Conservation (phyloP, 1,284 basidiomycete species). For the Taiwanofungus camphoratus region DNA sequence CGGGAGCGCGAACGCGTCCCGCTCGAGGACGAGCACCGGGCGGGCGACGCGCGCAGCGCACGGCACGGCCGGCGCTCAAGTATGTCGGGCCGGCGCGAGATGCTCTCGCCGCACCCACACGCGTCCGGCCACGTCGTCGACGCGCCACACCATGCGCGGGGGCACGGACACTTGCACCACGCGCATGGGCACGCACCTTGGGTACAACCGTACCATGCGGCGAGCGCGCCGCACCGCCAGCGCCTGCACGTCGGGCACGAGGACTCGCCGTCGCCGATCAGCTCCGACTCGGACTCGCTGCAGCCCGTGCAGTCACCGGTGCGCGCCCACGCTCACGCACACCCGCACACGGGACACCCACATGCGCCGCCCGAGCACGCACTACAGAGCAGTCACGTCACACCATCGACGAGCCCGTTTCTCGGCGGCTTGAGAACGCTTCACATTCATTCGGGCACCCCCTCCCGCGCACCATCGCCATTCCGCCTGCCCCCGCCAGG, state of each 20-base stretch:
- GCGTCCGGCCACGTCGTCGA: slow-evolving; percentile 40
- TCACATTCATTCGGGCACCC: slow-evolving; percentile 61
- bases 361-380: slow-evolving; percentile 12
- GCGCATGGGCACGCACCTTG: slow-evolving; percentile 25
- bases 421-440: slow-evolving; percentile 75
- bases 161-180: slow-evolving; percentile 19
- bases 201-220: slow-evolving; percentile 38
- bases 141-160: slow-evolving; percentile 17
- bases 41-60: slow-evolving; percentile 21
- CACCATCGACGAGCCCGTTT: slow-evolving; percentile 76
- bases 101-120: slow-evolving; percentile 31
- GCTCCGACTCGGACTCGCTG: slow-evolving; percentile 59
- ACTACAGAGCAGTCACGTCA: slow-evolving; percentile 22
- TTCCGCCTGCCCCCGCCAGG: slow-evolving; percentile 53
- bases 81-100: slow-evolving; percentile 26
- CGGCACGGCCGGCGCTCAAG: slow-evolving; percentile 36
- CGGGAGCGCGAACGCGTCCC: slow-evolving; percentile 30
- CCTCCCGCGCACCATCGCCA: slow-evolving; percentile 63
- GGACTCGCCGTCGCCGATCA: slow-evolving; percentile 61
- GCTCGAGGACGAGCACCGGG: slow-evolving; percentile 26
- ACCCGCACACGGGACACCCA: slow-evolving; percentile 21
- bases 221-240: slow-evolving; percentile 27
- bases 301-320: slow-evolving; percentile 25
- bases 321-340: slow-evolving; percentile 13
- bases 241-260: slow-evolving; percentile 39